Base-by-base conservation (phyloP, 805 yeast genomes). In the Kurtzmaniella fragi region DNA sequence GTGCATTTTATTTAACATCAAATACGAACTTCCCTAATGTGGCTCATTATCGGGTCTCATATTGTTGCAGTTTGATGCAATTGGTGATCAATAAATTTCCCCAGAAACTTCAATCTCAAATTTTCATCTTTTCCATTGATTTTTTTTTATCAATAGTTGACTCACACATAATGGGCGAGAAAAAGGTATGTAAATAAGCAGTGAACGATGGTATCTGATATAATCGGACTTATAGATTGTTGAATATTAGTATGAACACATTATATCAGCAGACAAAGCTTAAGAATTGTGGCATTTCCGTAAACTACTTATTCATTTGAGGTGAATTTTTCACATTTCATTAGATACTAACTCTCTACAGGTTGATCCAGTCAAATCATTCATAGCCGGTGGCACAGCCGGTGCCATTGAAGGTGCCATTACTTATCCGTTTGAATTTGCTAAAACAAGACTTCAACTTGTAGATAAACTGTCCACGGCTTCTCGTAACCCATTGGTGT, bases 361-460 rank as follows among this genome's bases (percentile, higher is more conserved):
- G 55, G 76, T 78, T 11, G 91, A 84, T 56, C 91, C 93, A 2
- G 54, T 76, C 44, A 80, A 84, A 52, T 87, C 97, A 1, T 88
- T 91, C 54, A 69, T 90, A 20, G 98, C 96, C 5, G 99, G 99
- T 41, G 96, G 97, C 38, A 73, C 85, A 0, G 99, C 98, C 0
- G 99, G 98, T 42, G 98, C 96, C 17, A 80, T 90, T 26, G 99
- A 91, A 64, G 96, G 96, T 27, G 78, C 78, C 30, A 73, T 86
- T 34, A 91, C 98, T 0, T 91, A 89, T 59, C 99, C 99, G 2
- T 93, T 93, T 61, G 99, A 91, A 61, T 91, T 90, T 66, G 96
- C 98, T 34, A 91, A 91, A 57, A 91, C 99, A 3, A 71, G 98
- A 45, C 70, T 93, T 33, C 99, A 91, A 64, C 72, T 91, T 40